Conservation (phyloP, 768 basidiomycete species). For the Tulasnella sp. region DNA sequence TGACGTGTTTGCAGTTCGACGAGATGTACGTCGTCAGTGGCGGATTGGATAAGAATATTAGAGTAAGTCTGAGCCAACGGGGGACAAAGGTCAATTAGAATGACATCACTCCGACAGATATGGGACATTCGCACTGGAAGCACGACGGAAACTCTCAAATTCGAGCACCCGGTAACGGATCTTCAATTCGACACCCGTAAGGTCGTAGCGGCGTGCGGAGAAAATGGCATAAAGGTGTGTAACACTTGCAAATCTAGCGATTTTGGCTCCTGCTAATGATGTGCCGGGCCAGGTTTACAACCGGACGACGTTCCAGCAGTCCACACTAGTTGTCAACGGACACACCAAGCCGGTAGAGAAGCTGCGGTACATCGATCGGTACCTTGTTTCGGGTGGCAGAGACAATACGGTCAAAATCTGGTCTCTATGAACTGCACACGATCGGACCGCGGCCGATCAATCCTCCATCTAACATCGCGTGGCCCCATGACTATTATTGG, state of each 20-base stretch:
- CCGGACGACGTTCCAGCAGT: constrained; percentile 83
- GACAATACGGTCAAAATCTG: constrained; percentile 85
- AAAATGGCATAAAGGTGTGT: constrained; percentile 81
- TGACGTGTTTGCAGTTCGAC: constrained; percentile 92
- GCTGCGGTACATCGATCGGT: constrained; percentile 92
- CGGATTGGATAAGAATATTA: constrained; percentile 83
- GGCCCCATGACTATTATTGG: neutral
- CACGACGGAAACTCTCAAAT: constrained; percentile 78
- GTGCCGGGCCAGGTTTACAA: constrained; percentile 66
- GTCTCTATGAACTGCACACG: constrained; percentile 47
- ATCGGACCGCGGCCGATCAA: neutral
- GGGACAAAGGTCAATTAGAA: neutral
- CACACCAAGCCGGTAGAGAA: constrained; percentile 81
- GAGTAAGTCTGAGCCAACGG: constrained; percentile 38
- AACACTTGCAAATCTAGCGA: no score
- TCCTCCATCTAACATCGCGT: neutral
- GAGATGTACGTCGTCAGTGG: constrained; percentile 89
- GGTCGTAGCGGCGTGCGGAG: constrained; percentile 82
- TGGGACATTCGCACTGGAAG: constrained; percentile 94
- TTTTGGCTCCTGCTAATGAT: neutral
- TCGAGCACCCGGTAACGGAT: constrained; percentile 80
- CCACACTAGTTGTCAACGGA: constrained; percentile 79
- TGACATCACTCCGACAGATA: constrained; percentile 39
- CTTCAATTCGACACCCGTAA: constrained; percentile 94
- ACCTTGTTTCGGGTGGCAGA: constrained; percentile 80